These are phyloP conservation scores for Actinomucor elegans DNA, from an alignment of 371 early-diverging fungal species.

Conservation along the genomic window DNA sequence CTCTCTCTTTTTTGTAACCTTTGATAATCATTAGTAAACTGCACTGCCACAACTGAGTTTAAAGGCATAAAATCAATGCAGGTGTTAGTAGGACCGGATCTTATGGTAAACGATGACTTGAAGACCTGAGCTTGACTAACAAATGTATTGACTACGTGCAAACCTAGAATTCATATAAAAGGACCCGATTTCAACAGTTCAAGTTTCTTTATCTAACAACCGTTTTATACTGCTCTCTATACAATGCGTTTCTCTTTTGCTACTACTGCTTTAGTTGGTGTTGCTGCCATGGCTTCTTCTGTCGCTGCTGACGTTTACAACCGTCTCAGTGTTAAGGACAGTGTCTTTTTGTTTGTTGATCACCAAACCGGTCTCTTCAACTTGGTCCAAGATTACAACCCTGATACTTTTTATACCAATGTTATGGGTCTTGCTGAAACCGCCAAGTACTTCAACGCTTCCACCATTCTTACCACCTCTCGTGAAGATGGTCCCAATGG, in stretches of 20 bases:
- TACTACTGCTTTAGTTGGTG: conserved; percentile 18
- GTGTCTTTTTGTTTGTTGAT: conserved; percentile 28
- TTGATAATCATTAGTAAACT: not conserved
- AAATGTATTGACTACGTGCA: no score
- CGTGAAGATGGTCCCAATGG: conserved; percentile 34
- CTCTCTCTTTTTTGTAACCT: no score
- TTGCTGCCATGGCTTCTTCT: conserved; percentile 10
- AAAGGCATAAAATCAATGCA: no score
- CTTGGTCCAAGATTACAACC: conserved; percentile 23
- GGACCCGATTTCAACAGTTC: not conserved
- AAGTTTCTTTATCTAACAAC: not conserved
- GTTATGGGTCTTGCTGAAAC: conserved; percentile 32
- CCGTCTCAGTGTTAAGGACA: conserved; percentile 19
- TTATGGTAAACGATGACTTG: no score
- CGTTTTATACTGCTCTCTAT: not conserved
- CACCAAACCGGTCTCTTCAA: conserved; percentile 31
- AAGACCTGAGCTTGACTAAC: no score
- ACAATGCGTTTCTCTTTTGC: conserved; percentile 21
- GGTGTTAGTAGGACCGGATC: no score
- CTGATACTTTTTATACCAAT: conserved; percentile 20
- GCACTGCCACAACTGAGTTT: no score
- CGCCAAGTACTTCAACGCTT: conserved; percentile 23
- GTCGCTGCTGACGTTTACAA: conserved; percentile 23
- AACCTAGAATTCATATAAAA: not conserved
- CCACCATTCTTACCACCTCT: conserved; percentile 27